These are phyloP conservation scores for Wallacemonas collosoma DNA, from an alignment of 208 protist genomes.

Conservation along the genomic window DNA sequence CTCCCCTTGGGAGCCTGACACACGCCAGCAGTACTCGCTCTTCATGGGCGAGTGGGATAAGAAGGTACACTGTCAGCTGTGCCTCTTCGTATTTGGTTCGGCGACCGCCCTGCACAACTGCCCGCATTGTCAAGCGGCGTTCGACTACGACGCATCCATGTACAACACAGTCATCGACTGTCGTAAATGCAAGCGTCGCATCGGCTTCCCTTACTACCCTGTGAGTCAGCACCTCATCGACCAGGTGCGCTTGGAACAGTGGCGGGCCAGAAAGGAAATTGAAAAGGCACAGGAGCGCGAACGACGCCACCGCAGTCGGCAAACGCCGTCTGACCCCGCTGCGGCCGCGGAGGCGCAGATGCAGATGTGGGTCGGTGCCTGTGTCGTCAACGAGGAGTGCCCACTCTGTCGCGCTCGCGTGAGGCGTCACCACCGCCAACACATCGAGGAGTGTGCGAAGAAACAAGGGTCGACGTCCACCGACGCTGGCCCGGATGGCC, in stretches of 20 bases:
- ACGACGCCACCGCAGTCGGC: slow-evolving; percentile 32
- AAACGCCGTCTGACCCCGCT: not conserved
- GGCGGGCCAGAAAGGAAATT: slow-evolving; percentile 49
- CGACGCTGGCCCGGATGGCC: not conserved
- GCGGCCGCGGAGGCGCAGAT: slow-evolving; percentile 34
- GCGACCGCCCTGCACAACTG: slow-evolving; percentile 80
- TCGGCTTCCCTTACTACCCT: slow-evolving; percentile 87
- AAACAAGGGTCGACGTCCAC: slow-evolving; percentile 12
- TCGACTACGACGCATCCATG: slow-evolving; percentile 82
- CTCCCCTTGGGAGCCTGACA: slow-evolving; percentile 70
- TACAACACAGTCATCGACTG: slow-evolving; percentile 70
- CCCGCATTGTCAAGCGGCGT: slow-evolving; percentile 69
- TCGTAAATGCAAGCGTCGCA: slow-evolving; percentile 47
- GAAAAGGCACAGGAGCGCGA: slow-evolving; percentile 47
- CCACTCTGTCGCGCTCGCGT: slow-evolving; percentile 62
- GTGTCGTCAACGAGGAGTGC: slow-evolving; percentile 71
- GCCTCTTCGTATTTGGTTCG: slow-evolving; percentile 78
- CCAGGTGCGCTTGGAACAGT: slow-evolving; percentile 58
- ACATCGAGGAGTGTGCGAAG: slow-evolving; percentile 58
- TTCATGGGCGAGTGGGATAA: slow-evolving; percentile 85
- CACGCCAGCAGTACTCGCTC: slow-evolving; percentile 80
- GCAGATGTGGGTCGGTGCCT: slow-evolving; percentile 52
- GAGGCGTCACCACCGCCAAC: slow-evolving; percentile 48
- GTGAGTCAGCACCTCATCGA: slow-evolving; percentile 79
- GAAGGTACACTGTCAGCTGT: slow-evolving; percentile 87